These are phyloP conservation scores for Phaeosphaeria sp. DNA, from an alignment of 2,329 filamentous ascomycete genomes.

Conservation along the genomic window DNA sequence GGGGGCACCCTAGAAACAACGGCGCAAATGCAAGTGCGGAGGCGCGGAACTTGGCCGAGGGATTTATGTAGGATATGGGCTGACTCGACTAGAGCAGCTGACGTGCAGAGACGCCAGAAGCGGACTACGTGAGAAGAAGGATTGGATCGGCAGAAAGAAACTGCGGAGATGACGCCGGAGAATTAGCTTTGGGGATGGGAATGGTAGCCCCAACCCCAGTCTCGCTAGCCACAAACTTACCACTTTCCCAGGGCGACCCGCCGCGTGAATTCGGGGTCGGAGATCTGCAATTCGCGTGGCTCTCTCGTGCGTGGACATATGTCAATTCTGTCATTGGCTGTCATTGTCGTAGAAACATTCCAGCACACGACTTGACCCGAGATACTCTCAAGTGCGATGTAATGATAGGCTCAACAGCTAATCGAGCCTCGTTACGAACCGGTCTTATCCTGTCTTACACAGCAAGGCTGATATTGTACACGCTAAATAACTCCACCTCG, in stretches of 20 bases:
- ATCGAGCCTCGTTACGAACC: background rate
- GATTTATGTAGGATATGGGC: slow-evolving; percentile 2
- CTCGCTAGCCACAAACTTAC: background rate
- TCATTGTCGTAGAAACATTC: slow-evolving; percentile 1
- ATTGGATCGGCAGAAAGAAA: slow-evolving; percentile 6
- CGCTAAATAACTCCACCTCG: background rate
- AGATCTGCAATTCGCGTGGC: background rate
- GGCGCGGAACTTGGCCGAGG: slow-evolving; percentile 9
- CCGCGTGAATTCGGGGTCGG: background rate
- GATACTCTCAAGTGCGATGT: background rate
- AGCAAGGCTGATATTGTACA: background rate
- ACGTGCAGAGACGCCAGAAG: slow-evolving; percentile 10
- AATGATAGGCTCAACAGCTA: background rate
- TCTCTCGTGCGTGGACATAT: background rate
- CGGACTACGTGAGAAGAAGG: background rate
- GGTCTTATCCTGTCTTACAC: background rate
- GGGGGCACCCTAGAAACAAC: slow-evolving; percentile 3
- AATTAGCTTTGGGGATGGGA: background rate
- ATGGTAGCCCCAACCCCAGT: background rate
- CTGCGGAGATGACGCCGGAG: slow-evolving; percentile 7
- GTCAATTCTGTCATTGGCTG: background rate
- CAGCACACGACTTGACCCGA: slow-evolving; percentile 7
- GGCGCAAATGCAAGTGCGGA: slow-evolving; percentile 7
- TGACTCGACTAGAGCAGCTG: slow-evolving; percentile 9
- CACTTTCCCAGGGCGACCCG: background rate